These are phyloP conservation scores for Botrytis pseudocinerea DNA, from an alignment of 2,329 filamentous ascomycete species.

Conservation along the genomic window DNA sequence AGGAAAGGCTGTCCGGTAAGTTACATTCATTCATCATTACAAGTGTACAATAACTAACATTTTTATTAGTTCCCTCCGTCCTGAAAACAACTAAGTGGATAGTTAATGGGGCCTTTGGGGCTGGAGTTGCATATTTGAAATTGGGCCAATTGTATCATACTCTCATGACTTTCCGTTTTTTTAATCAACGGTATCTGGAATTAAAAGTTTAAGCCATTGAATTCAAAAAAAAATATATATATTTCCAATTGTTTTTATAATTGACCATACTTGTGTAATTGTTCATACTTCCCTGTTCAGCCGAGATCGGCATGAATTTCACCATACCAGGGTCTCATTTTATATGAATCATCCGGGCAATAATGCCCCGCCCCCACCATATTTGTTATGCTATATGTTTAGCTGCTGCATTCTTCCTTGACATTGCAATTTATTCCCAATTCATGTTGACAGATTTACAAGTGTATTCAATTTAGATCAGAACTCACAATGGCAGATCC, in stretches of 20 bases:
- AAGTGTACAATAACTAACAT: conserved; percentile 26
- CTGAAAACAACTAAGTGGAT: conserved; percentile 69
- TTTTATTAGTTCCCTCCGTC: conserved; percentile 65
- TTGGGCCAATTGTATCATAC: conserved; percentile 42
- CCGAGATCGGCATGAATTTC: conserved; percentile 12
- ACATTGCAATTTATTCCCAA: neutral
- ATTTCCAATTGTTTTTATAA: neutral
- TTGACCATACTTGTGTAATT: conserved; percentile 11
- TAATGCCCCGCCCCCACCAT: conserved; percentile 15
- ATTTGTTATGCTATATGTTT: neutral
- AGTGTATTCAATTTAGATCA: neutral
- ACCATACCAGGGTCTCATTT: neutral
- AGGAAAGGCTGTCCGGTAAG: conserved; percentile 90
- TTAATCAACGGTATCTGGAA: conserved; percentile 39
- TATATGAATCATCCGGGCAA: conserved; percentile 10
- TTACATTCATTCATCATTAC: conserved; percentile 28
- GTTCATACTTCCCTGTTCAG: neutral
- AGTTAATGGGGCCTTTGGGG: conserved; percentile 47
- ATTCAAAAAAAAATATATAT: conserved; percentile 14
- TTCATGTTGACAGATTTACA: neutral
- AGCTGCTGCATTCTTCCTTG: neutral
- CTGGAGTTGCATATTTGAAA: conserved; percentile 32
- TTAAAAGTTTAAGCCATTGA: conserved; percentile 38
- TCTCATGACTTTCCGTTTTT: conserved; percentile 32
- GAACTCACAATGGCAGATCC: conserved; percentile 52